These are phyloP conservation scores for Pythium rhizo-oryzae DNA, from an alignment of 352 stramenopile genomes.

Conservation along the genomic window DNA sequence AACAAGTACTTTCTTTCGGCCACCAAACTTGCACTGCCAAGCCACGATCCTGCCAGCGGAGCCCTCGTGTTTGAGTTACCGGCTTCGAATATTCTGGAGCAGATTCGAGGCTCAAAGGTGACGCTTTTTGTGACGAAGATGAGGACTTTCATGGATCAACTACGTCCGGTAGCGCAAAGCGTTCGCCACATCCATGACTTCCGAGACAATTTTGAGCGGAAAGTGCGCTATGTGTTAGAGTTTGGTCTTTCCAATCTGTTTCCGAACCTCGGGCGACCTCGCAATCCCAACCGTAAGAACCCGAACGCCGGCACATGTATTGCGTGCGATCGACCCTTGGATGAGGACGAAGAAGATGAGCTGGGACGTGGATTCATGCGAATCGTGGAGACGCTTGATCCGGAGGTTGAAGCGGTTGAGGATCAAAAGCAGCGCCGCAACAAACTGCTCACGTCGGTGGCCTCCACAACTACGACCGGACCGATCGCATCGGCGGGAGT, in stretches of 20 bases:
- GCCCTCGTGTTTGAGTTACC: slow-evolving; percentile 48
- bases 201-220: slow-evolving; percentile 49
- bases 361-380: slow-evolving; percentile 5
- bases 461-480: background rate
- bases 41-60: slow-evolving; percentile 21
- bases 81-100: slow-evolving; percentile 48
- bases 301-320: slow-evolving; percentile 57
- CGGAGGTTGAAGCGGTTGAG: slow-evolving; percentile 28
- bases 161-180: slow-evolving; percentile 43
- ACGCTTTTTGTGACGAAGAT: slow-evolving; percentile 43
- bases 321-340: slow-evolving; percentile 61
- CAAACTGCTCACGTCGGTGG: slow-evolving; percentile 19
- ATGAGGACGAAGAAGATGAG: slow-evolving; percentile 32
- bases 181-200: slow-evolving; percentile 46
- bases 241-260: slow-evolving; percentile 71
- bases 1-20: slow-evolving; percentile 60
- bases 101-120: slow-evolving; percentile 50
- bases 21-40: slow-evolving; percentile 19
- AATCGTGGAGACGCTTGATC: slow-evolving; percentile 14
- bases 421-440: slow-evolving; percentile 42
- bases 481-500: slow-evolving; percentile 20
- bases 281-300: slow-evolving; percentile 31
- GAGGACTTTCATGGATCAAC: slow-evolving; percentile 47
- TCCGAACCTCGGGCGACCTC: slow-evolving; percentile 43
- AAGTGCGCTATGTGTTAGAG: slow-evolving; percentile 51